Evolutionary conservation across 768 basidiomycete genomes (phyloP).

Genomic region (Termitomyces bulborhizus): DNA sequence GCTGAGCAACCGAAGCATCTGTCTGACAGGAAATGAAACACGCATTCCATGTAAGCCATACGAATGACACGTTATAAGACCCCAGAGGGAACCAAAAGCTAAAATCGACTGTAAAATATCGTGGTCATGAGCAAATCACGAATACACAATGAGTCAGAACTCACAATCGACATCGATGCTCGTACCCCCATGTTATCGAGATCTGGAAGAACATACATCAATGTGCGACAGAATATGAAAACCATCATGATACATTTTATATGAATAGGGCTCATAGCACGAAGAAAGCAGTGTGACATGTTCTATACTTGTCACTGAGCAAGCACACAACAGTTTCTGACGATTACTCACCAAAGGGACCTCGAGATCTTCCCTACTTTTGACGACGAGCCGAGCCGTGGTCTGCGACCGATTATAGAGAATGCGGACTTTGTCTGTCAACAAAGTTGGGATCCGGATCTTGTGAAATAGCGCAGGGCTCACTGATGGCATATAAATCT

Average conservation of each 20-base stretch:
- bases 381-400: slow-evolving; percentile 68
- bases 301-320: slow-evolving; percentile 34
- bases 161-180: slow-evolving; percentile 80
- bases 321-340: not conserved
- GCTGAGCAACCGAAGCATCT: slow-evolving; percentile 74
- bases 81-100: slow-evolving; percentile 77
- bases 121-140: not conserved
- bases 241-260: slow-evolving; percentile 47
- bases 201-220: slow-evolving; percentile 32
- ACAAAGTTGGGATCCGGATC: not conserved
- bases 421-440: slow-evolving; percentile 65
- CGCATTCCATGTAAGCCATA: slow-evolving; percentile 79
- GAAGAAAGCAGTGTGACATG: slow-evolving; percentile 79
- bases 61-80: slow-evolving; percentile 71
- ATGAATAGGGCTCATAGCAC: slow-evolving; percentile 88
- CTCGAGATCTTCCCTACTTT: slow-evolving; percentile 56
- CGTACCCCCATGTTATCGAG: slow-evolving; percentile 78
- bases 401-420: slow-evolving; percentile 69
- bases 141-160: not conserved
- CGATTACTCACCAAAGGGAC: slow-evolving; percentile 48
- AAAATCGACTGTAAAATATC: slow-evolving; percentile 56
- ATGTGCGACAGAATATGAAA: not conserved
- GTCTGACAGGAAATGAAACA: slow-evolving; percentile 78
- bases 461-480: slow-evolving; percentile 12
- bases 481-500: slow-evolving; percentile 62